Percentiles rank a stretch among this genome's conserved stretches.
These are phyloP conservation scores for Penicillium palitans DNA, from an alignment of 2,329 filamentous ascomycete genomes.

Conservation along the genomic window DNA sequence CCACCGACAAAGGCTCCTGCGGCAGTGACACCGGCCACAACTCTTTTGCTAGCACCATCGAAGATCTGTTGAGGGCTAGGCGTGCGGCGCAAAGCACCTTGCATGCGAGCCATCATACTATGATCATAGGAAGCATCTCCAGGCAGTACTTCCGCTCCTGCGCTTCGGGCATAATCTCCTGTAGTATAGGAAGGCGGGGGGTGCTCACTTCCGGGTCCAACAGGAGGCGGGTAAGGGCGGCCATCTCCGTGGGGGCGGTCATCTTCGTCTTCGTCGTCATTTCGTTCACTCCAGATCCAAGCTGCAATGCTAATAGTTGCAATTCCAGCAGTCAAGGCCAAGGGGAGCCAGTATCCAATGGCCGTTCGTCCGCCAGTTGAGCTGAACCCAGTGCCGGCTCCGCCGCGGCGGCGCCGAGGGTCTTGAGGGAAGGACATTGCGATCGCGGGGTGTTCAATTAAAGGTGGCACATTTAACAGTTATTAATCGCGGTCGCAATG, in stretches of 20 bases:
- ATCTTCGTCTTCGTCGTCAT: constrained; percentile 68
- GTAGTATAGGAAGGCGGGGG: constrained; percentile 32
- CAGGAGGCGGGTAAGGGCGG: constrained; percentile 27
- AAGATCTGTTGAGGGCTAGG: constrained; percentile 87
- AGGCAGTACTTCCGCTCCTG: constrained; percentile 34
- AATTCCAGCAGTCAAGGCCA: constrained; percentile 81
- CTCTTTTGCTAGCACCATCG: constrained; percentile 76
- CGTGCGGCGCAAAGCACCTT: constrained; percentile 75
- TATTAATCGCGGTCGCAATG: constrained; percentile 25
- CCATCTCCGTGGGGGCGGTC: constrained; percentile 49
- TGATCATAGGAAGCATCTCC: constrained; percentile 47
- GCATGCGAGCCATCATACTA: constrained; percentile 73
- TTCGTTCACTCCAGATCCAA: constrained; percentile 92
- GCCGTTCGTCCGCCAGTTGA: constrained; percentile 43
- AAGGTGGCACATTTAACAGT: constrained; percentile 29
- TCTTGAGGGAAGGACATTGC: constrained; percentile 46
- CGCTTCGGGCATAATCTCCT: constrained; percentile 36
- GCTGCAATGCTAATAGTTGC: constrained; percentile 83
- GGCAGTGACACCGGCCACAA: constrained; percentile 78
- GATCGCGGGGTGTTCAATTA: constrained; percentile 27
- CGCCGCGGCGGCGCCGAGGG: constrained; percentile 39
- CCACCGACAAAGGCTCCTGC: constrained; percentile 80
- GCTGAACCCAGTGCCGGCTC: constrained; percentile 44
- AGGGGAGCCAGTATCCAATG: constrained; percentile 78
- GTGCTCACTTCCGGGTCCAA: constrained; percentile 26